These are phyloP conservation scores for Tillandsia leiboldiana DNA, from an alignment of 176 grass and related monocot species.

Conservation along the genomic window DNA sequence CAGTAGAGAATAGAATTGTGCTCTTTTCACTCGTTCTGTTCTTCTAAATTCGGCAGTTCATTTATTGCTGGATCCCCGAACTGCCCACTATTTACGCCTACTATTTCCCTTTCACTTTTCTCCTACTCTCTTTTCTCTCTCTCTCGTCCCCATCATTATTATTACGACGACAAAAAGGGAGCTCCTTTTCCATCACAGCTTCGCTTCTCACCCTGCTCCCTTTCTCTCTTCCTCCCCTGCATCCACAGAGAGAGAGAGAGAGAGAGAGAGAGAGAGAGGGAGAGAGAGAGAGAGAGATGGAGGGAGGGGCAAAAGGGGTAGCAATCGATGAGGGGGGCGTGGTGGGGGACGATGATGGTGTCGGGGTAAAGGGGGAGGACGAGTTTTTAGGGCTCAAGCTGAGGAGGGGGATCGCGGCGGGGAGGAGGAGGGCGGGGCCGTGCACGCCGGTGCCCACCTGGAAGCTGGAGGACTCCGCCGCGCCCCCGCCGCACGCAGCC, in stretches of 20 bases:
- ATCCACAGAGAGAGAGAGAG: conserved; percentile 1
- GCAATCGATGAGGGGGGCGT: conserved; percentile 20
- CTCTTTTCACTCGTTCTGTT: no score
- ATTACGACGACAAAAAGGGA: no score
- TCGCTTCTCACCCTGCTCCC: neutral
- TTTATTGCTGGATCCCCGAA: no score
- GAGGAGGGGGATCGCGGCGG: conserved; percentile 21
- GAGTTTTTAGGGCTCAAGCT: conserved; percentile 26
- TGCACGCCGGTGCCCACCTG: conserved; percentile 60
- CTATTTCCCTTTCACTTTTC: no score
- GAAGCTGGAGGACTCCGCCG: conserved; percentile 50
- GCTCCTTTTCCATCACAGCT: neutral
- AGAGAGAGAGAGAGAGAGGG: conserved; percentile 28
- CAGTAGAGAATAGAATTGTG: no score
- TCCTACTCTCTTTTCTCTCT: no score
- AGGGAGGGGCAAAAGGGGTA: conserved; percentile 37
- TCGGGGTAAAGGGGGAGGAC: conserved; percentile 7
- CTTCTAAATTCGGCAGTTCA: no score
- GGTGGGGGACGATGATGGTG: neutral
- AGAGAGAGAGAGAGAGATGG: conserved; percentile 10
- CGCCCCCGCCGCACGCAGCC: conserved; percentile 1
- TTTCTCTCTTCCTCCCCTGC: conserved; percentile 4
- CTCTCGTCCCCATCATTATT: no score
- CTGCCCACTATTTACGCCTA: no score
- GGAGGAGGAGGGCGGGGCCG: conserved; percentile 27